phyloP scores from a whole-genome alignment of 345 rosid genomes.

The Hirschfeldia incana region DNA sequence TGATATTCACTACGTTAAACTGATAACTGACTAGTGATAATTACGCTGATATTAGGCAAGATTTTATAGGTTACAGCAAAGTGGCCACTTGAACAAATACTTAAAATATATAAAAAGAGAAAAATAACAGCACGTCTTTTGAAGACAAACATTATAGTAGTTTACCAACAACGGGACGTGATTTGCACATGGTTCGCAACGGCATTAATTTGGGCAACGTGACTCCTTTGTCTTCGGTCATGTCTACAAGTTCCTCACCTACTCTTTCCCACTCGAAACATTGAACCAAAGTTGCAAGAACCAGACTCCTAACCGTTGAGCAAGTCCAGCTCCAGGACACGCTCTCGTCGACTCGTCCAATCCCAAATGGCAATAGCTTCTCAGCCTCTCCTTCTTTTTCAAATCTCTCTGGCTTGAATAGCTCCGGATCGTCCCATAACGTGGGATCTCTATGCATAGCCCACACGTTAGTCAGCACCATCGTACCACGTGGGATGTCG shows the following conservation, averaged over 20 bases:
- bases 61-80: neutral
- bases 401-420: conserved; percentile 56
- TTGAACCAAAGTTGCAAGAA: conserved; percentile 46
- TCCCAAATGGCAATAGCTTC: conserved; percentile 45
- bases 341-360: conserved; percentile 52
- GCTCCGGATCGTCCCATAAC: conserved; percentile 45
- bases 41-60: neutral
- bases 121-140: neutral
- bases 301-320: conserved; percentile 39
- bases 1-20: neutral
- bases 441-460: conserved; percentile 55
- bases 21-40: neutral
- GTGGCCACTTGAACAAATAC: neutral
- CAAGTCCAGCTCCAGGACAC: conserved; percentile 48
- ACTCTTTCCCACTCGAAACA: conserved; percentile 52
- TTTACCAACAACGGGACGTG: conserved; percentile 37
- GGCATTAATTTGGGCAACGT: conserved; percentile 44
- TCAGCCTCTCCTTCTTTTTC: conserved; percentile 24
- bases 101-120: neutral
- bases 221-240: conserved; percentile 42
- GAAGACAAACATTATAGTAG: neutral
- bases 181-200: conserved; percentile 36
- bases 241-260: conserved; percentile 41
- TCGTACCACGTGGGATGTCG: conserved; percentile 47
- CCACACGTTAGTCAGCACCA: conserved; percentile 52